Evolutionary conservation across 192 early-diverging fungal species (phyloP).

Genomic region (Kappamyces sp.): DNA sequence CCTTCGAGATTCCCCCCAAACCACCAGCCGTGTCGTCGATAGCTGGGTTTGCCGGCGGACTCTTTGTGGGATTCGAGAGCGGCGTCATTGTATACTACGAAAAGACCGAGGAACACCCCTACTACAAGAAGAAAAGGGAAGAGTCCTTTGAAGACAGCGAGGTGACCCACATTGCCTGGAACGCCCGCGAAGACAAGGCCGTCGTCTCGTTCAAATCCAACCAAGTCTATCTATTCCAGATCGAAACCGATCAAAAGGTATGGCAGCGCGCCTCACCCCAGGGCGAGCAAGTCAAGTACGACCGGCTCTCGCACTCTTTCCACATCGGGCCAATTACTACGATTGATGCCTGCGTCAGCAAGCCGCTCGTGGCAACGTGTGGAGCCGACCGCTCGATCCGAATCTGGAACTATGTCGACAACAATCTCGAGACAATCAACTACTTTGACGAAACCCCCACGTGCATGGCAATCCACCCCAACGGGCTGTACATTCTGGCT

Average conservation of each 20-base stretch:
- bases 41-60: conserved; percentile 28
- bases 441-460: conserved; percentile 42
- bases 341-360: conserved; percentile 48
- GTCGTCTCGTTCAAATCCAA: conserved; percentile 28
- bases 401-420: conserved; percentile 62
- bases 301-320: conserved; percentile 40
- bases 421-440: conserved; percentile 45
- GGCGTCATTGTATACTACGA: conserved; percentile 39
- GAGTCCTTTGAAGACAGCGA: conserved; percentile 29
- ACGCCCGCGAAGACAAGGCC: conserved; percentile 29
- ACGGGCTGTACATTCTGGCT: conserved; percentile 49
- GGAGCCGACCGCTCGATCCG: conserved; percentile 47
- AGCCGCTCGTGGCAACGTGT: conserved; percentile 54
- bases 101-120: conserved; percentile 36
- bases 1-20: conserved; percentile 6
- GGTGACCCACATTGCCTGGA: conserved; percentile 26
- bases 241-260: conserved; percentile 38
- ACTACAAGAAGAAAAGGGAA: conserved; percentile 39
- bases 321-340: conserved; percentile 42
- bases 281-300: conserved; percentile 41
- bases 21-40: conserved; percentile 32
- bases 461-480: conserved; percentile 49
- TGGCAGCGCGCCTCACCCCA: conserved; percentile 1
- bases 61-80: conserved; percentile 38
- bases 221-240: conserved; percentile 30